These are phyloP conservation scores for Tolypocladium paradoxum DNA, from an alignment of 2,329 filamentous ascomycete species.

Conservation along the genomic window DNA sequence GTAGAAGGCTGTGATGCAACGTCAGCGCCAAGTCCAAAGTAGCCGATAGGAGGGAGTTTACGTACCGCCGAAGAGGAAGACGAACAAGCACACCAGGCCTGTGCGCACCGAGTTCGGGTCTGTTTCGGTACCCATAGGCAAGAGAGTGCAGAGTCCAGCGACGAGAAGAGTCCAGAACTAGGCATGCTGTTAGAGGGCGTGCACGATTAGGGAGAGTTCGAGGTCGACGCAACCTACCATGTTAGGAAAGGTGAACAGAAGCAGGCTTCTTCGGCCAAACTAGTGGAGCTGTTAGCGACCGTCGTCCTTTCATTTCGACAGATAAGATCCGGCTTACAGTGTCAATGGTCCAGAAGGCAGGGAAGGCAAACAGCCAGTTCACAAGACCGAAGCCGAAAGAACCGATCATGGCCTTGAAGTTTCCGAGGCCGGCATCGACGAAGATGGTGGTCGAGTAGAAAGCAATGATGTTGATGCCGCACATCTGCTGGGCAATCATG, in stretches of 20 bases:
- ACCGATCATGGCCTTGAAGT: constrained; percentile 40
- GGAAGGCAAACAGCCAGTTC: constrained; percentile 57
- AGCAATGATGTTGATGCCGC: constrained; percentile 58
- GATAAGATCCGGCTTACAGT: constrained; percentile 23
- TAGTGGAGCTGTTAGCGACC: constrained; percentile 6
- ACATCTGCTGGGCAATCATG: constrained; percentile 70
- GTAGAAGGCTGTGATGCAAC: constrained; percentile 36
- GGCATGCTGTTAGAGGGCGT: neutral
- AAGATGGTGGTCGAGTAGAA: constrained; percentile 62
- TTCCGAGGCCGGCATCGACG: constrained; percentile 41
- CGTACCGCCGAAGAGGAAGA: constrained; percentile 49
- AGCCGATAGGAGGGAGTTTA: neutral
- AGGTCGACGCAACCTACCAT: constrained; percentile 34
- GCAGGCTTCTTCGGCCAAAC: constrained; percentile 49
- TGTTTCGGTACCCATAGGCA: constrained; percentile 19
- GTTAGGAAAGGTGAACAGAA: constrained; percentile 56
- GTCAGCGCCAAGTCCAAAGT: neutral
- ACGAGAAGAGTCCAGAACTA: constrained; percentile 40
- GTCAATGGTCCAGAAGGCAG: constrained; percentile 56
- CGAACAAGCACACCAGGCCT: constrained; percentile 47
- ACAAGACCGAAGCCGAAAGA: constrained; percentile 41
- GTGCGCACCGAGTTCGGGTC: constrained; percentile 26
- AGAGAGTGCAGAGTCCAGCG: constrained; percentile 27
- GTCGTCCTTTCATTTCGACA: neutral
- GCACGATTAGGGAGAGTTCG: neutral